phyloP scores from a whole-genome alignment of 768 basidiomycete genomes.

The Lactarius hengduanensis region DNA sequence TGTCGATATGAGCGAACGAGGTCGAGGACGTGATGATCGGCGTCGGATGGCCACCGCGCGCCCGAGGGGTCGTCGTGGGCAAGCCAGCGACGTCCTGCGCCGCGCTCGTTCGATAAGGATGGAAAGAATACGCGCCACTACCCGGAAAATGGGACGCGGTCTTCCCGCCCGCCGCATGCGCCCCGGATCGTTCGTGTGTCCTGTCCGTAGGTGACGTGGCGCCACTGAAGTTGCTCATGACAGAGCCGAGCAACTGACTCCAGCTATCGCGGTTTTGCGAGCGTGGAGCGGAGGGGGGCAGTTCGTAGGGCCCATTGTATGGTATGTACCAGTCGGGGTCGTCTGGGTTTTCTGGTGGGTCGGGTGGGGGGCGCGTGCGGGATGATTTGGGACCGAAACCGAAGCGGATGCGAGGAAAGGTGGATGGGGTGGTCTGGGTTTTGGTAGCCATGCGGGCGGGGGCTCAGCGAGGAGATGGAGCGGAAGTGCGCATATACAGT shows the following conservation, averaged over 20 bases:
- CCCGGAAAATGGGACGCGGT: conserved; percentile 30
- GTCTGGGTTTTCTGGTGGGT: conserved; percentile 28
- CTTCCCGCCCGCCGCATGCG: conserved; percentile 19
- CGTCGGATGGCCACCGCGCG: conserved; percentile 22
- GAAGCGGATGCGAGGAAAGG: conserved; percentile 43
- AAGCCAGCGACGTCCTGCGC: not conserved
- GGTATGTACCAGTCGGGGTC: conserved; percentile 62
- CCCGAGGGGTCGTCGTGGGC: not conserved
- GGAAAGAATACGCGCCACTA: conserved; percentile 25
- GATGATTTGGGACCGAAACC: conserved; percentile 32
- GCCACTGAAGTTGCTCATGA: conserved; percentile 28
- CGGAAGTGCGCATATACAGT: conserved; percentile 13
- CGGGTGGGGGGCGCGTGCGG: conserved; percentile 28
- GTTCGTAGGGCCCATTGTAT: conserved; percentile 62
- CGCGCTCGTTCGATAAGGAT: conserved; percentile 21
- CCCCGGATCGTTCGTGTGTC: conserved; percentile 3
- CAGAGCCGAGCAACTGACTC: conserved; percentile 35
- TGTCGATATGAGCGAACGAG: conserved; percentile 47
- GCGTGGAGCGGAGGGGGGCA: conserved; percentile 10
- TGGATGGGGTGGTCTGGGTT: conserved; percentile 33
- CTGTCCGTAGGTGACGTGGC: conserved; percentile 15
- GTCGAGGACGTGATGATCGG: conserved; percentile 35
- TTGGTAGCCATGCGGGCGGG: conserved; percentile 39
- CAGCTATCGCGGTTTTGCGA: conserved; percentile 36
- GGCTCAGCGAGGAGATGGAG: conserved; percentile 5